phyloP scores from a whole-genome alignment of 2,329 filamentous ascomycete genomes.

The Calonectria leucothoes region DNA sequence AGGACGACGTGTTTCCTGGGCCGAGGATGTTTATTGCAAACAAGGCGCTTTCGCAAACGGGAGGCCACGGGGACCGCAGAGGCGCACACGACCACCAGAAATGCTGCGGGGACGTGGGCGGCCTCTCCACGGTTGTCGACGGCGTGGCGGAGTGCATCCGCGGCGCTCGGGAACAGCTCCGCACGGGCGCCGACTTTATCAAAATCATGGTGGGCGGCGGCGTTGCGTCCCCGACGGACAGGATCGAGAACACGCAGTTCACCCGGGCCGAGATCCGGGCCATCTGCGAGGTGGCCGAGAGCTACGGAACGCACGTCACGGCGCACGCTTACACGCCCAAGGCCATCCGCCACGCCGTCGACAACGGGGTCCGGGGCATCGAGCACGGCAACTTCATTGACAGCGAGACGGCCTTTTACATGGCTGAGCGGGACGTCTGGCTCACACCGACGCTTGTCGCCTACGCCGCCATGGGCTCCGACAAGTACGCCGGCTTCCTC shows the following conservation, averaged over 20 bases:
- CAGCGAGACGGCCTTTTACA: constrained; percentile 56
- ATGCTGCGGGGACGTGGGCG: constrained; percentile 52
- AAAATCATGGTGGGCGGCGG: constrained; percentile 71
- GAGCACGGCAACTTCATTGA: constrained; percentile 56
- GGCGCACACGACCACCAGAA: constrained; percentile 47
- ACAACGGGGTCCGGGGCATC: constrained; percentile 66
- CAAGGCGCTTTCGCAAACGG: constrained; percentile 66
- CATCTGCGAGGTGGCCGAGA: constrained; percentile 61
- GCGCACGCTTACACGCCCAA: constrained; percentile 66
- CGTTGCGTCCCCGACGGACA: constrained; percentile 65
- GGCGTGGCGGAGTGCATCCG: constrained; percentile 65
- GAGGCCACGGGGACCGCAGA: constrained; percentile 66
- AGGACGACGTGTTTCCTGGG: constrained; percentile 65
- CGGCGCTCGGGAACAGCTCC: constrained; percentile 63
- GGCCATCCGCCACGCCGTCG: constrained; percentile 64
- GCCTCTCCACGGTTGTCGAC: constrained; percentile 61
- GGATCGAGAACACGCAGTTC: constrained; percentile 65
- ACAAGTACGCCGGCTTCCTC: constrained; percentile 54
- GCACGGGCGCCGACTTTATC: constrained; percentile 68
- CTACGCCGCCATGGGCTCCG: constrained; percentile 60
- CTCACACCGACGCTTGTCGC: constrained; percentile 66
- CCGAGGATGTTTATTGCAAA: constrained; percentile 67
- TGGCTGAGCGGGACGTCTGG: constrained; percentile 60
- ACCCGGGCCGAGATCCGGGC: constrained; percentile 65
- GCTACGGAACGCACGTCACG: constrained; percentile 64